Evolutionary conservation across 495 filamentous ascomycete genomes (phyloP).

Genomic region (Filosporella fistucella): DNA sequence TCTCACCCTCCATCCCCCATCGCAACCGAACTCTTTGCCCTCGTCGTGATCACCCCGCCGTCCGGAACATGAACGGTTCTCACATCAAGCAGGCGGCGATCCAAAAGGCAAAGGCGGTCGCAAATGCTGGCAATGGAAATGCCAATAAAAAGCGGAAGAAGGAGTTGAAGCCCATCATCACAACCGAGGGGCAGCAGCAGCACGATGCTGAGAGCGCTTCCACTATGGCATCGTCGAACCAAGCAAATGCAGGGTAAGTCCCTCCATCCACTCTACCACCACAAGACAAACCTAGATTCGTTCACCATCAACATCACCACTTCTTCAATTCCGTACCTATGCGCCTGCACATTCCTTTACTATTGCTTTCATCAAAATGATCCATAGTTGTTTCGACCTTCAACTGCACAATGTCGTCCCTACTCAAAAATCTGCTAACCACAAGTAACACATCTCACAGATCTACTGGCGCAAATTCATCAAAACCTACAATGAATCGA

Average conservation of each 20-base stretch:
- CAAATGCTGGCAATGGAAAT: constrained; percentile 38
- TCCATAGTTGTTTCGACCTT: constrained; percentile 3
- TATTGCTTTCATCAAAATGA: constrained; percentile 7
- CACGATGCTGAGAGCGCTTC: constrained; percentile 22
- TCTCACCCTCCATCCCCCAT: neutral
- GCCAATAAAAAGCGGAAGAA: constrained; percentile 69
- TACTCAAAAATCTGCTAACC: constrained; percentile 24
- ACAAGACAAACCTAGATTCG: neutral
- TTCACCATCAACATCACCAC: neutral
- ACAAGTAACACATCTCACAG: constrained; percentile 25
- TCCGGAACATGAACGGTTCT: constrained; percentile 63
- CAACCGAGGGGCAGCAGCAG: constrained; percentile 52
- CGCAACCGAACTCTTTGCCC: too few relatives aligned
- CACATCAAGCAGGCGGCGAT: constrained; percentile 69
- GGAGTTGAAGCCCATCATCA: constrained; percentile 88
- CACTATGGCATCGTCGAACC: constrained; percentile 19
- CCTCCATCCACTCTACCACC: neutral
- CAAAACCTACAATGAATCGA: constrained; percentile 46
- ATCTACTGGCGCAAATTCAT: constrained; percentile 26
- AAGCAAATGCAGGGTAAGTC: constrained; percentile 24
- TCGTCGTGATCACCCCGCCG: too few relatives aligned
- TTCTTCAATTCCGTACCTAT: constrained; percentile 1
- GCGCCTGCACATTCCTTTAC: neutral
- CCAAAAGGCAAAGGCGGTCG: constrained; percentile 76
- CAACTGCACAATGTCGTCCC: constrained; percentile 19